Percentiles rank a stretch among this genome's conserved stretches.
Evolutionary conservation across 257 asterid genomes (phyloP).

Genomic region (Leonotis leonurus): DNA sequence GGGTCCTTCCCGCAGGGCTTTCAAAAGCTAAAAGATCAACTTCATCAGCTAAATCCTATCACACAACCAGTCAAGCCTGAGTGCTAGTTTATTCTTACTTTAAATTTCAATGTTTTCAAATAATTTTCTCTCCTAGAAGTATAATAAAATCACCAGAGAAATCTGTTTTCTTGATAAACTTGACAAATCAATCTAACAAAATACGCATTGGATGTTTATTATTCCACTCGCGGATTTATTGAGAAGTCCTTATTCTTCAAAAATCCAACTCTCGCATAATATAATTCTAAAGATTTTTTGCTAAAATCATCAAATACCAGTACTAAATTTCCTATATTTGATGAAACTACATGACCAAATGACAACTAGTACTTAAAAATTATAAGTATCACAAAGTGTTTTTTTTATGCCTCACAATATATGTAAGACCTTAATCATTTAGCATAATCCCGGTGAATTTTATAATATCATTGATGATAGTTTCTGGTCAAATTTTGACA

Average conservation of each 20-base stretch:
- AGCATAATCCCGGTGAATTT: not conserved
- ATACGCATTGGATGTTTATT: not conserved
- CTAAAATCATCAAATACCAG: no score
- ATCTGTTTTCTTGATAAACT: not conserved
- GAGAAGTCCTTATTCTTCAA: no score
- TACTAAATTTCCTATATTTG: no score
- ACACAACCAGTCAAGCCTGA: not conserved
- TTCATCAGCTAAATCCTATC: conserved; percentile 26
- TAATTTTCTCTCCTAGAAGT: not conserved
- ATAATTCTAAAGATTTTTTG: no score
- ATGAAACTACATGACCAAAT: no score
- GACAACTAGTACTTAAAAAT: no score
- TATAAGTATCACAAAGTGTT: no score
- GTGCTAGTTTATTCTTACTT: not conserved
- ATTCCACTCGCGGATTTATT: not conserved
- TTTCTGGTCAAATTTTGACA: not conserved
- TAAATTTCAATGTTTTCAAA: not conserved
- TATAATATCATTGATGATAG: not conserved
- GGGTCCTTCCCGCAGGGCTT: no score
- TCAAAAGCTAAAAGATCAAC: conserved; percentile 4
- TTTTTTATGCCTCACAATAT: not conserved
- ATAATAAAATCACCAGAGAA: not conserved
- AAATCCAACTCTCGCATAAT: no score
- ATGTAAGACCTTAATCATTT: not conserved
- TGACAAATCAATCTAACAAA: not conserved